Conservation (phyloP, 148 eudicot genomes). For the Cornus florida region DNA sequence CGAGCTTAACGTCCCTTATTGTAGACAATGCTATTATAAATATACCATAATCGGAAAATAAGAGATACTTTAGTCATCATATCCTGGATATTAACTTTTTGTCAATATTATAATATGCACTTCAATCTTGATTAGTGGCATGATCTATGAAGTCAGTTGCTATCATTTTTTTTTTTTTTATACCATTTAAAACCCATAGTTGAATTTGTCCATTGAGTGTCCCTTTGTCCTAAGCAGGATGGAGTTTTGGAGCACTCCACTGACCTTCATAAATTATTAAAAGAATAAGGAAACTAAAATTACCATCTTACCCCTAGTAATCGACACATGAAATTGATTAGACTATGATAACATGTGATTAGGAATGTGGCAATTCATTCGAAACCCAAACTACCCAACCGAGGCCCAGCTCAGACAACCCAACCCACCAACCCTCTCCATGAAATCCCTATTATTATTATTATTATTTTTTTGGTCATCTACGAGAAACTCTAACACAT, state of each 20-base stretch:
- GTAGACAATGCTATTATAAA: no score
- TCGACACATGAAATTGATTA: not conserved
- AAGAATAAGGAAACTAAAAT: not conserved
- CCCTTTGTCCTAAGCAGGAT: conserved; percentile 7
- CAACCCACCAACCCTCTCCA: not conserved
- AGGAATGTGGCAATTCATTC: not conserved
- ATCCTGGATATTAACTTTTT: no score
- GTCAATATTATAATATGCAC: not conserved
- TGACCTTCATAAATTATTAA: not conserved
- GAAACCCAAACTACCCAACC: not conserved
- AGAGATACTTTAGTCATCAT: no score
- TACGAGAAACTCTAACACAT: no score
- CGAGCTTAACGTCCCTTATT: no score
- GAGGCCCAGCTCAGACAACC: not conserved
- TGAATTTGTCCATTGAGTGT: conserved; percentile 16
- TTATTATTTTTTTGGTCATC: no score
- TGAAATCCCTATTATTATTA: no score
- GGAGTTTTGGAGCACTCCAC: conserved; percentile 11
- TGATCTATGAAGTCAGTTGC: conserved; percentile 10
- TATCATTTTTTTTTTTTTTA: conserved; percentile 1
- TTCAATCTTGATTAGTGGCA: not conserved
- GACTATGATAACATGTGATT: not conserved
- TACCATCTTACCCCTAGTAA: conserved; percentile 8
- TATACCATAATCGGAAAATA: no score
- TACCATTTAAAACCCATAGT: conserved; percentile 14